phyloP scores from a whole-genome alignment of 2,329 filamentous ascomycete species.

The Cadophora sp. region DNA sequence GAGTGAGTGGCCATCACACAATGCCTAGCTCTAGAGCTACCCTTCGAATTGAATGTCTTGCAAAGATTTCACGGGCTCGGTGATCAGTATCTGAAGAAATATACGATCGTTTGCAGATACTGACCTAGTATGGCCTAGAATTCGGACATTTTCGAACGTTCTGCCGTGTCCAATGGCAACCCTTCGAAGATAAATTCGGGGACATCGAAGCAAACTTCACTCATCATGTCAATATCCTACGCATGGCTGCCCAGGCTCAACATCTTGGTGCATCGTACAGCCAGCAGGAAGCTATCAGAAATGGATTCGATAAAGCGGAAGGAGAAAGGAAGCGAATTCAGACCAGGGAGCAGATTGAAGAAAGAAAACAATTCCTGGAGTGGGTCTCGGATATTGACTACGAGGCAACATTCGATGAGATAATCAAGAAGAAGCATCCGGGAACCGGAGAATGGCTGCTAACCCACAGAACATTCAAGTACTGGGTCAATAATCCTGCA shows the following conservation, averaged over 20 bases:
- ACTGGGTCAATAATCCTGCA: not conserved
- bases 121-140: no score
- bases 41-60: no score
- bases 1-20: not conserved
- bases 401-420: not conserved
- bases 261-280: not conserved
- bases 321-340: not conserved
- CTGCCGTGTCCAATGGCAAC: constrained; percentile 8
- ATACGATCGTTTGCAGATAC: no score
- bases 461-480: not conserved
- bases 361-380: not conserved
- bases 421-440: constrained; percentile 3
- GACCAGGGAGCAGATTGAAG: not conserved
- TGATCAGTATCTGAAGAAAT: no score
- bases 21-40: no score
- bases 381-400: constrained; percentile 4
- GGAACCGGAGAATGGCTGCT: constrained; percentile 2
- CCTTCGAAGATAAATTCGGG: constrained; percentile 3
- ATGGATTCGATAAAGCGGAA: not conserved
- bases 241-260: not conserved
- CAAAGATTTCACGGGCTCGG: no score
- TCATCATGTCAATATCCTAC: not conserved
- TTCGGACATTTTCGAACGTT: not conserved
- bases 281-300: not conserved
- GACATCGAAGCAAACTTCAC: constrained; percentile 5